phyloP scores from a whole-genome alignment of 2,329 filamentous ascomycete genomes.

The Chlorencoelia australis region DNA sequence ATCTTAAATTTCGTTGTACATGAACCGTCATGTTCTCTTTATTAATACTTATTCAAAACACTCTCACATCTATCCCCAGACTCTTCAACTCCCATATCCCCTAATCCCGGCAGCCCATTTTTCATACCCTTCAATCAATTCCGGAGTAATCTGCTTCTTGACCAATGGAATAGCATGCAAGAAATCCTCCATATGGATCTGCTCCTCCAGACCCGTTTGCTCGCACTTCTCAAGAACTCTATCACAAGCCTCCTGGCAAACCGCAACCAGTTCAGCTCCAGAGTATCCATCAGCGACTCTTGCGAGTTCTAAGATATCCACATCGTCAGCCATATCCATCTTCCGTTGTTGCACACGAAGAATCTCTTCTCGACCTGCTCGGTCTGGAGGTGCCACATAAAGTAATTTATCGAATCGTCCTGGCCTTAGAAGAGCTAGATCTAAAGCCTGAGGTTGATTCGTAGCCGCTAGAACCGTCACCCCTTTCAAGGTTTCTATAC shows the following conservation, averaged over 20 bases:
- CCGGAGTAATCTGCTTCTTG: slow-evolving; percentile 47
- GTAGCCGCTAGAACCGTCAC: slow-evolving; percentile 87
- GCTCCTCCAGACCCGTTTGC: slow-evolving; percentile 29
- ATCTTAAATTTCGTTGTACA: no score
- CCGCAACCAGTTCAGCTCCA: slow-evolving; percentile 68
- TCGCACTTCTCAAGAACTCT: slow-evolving; percentile 41
- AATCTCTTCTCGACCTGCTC: slow-evolving; percentile 64
- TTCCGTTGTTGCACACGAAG: slow-evolving; percentile 56
- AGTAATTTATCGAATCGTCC: slow-evolving; percentile 78
- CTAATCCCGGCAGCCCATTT: slow-evolving; percentile 35
- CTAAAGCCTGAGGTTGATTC: slow-evolving; percentile 78
- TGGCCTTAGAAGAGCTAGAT: slow-evolving; percentile 74
- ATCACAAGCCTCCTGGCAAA: slow-evolving; percentile 43
- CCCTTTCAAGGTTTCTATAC: slow-evolving; percentile 73
- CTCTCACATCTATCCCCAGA: no score
- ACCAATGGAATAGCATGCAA: slow-evolving; percentile 35
- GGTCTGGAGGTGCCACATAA: slow-evolving; percentile 75
- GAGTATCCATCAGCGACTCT: slow-evolving; percentile 64
- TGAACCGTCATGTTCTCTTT: no score
- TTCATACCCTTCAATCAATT: slow-evolving; percentile 49
- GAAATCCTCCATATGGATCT: slow-evolving; percentile 36
- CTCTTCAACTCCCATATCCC: no score
- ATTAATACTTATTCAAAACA: no score
- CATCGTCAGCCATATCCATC: slow-evolving; percentile 49
- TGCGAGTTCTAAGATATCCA: slow-evolving; percentile 57